Percentiles rank a stretch among this genome's conserved stretches.
phyloP scores from a whole-genome alignment of 495 filamentous ascomycete genomes.

The Bacidia gigantensis region DNA sequence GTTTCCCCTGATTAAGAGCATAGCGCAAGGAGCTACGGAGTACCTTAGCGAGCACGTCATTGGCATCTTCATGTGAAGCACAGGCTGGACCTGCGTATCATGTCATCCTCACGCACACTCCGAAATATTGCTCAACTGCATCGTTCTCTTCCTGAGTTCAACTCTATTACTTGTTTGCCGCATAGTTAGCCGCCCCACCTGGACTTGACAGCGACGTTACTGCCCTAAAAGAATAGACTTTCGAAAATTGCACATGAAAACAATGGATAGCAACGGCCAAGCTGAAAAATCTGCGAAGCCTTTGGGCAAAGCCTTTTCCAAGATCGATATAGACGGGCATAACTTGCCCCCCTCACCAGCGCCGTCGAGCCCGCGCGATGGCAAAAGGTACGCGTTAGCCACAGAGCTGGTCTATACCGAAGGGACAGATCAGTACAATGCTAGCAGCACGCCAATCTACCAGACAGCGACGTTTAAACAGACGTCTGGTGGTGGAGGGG shows the following conservation, averaged over 20 bases:
- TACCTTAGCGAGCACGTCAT: not conserved
- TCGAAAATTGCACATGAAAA: too few species aligned
- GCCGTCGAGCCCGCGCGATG: constrained; percentile 76
- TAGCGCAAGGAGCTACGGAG: too few species aligned
- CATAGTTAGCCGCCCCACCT: too few species aligned
- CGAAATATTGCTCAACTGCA: too few species aligned
- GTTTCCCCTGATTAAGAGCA: not conserved
- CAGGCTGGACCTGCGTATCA: not conserved
- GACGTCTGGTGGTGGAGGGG: constrained; percentile 57
- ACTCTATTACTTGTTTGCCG: too few species aligned
- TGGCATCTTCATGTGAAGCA: not conserved
- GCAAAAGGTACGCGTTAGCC: constrained; percentile 77
- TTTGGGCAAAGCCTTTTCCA: constrained; percentile 54
- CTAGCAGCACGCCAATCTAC: constrained; percentile 91
- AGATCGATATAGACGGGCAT: constrained; percentile 76
- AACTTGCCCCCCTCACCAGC: constrained; percentile 87
- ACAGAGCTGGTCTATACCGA: constrained; percentile 96
- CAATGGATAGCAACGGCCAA: not conserved
- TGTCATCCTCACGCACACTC: too few species aligned
- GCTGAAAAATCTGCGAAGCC: constrained; percentile 8
- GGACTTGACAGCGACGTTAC: too few species aligned
- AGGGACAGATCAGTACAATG: constrained; percentile 85
- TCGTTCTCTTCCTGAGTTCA: too few species aligned
- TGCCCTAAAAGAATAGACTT: not conserved
- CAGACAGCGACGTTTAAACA: constrained; percentile 97